Percentiles rank a stretch among this genome's conserved stretches.
phyloP scores from a whole-genome alignment of 2,329 filamentous ascomycete genomes.

The Monilinia fructicola region DNA sequence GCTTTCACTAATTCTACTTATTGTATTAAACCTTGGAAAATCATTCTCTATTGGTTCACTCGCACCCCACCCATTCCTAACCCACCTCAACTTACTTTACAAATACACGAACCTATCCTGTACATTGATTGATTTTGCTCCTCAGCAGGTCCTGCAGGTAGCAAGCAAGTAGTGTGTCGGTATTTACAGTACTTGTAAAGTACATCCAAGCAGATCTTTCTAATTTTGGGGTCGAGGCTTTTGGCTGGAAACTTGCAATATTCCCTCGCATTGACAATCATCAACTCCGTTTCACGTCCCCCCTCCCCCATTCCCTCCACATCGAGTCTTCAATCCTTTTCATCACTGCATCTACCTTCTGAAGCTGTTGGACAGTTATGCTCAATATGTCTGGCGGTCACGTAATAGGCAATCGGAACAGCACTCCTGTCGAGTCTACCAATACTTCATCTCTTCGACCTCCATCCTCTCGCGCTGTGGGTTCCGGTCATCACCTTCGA shows the following conservation, averaged over 20 bases:
- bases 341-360: constrained; percentile 18
- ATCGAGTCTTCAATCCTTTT: constrained; percentile 19
- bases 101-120: constrained; percentile 19
- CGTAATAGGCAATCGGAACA: constrained; percentile 80
- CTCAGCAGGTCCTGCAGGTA: constrained; percentile 29
- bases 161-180: constrained; percentile 33
- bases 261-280: constrained; percentile 30
- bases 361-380: constrained; percentile 19
- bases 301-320: constrained; percentile 15
- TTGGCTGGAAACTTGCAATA: constrained; percentile 28
- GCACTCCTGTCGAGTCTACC: constrained; percentile 82
- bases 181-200: too few relatives aligned
- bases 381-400: constrained; percentile 58
- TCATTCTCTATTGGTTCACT: constrained; percentile 7
- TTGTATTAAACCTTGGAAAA: background rate
- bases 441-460: constrained; percentile 80
- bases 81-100: constrained; percentile 12
- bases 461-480: constrained; percentile 74
- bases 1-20: background rate
- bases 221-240: constrained; percentile 30
- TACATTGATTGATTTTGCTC: constrained; percentile 16
- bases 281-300: constrained; percentile 21
- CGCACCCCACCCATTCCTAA: background rate
- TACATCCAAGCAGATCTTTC: constrained; percentile 27
- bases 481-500: constrained; percentile 80